These are phyloP conservation scores for Myxozyma kluyveri DNA, from an alignment of 805 yeast genomes.

Conservation along the genomic window DNA sequence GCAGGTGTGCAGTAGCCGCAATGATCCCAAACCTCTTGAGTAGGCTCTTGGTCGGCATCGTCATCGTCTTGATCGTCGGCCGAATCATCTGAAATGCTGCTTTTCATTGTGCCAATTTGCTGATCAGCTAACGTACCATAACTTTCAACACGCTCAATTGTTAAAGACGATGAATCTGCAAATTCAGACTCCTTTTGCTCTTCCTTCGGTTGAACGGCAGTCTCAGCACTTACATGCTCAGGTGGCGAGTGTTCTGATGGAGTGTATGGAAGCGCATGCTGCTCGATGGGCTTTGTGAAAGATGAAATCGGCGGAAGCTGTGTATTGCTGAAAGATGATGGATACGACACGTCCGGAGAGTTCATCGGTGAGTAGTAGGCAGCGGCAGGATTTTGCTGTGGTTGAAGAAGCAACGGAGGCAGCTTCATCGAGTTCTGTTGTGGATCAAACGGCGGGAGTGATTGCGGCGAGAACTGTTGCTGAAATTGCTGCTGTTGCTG, in stretches of 20 bases:
- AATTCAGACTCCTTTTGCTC: too few species aligned
- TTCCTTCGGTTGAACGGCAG: conserved; percentile 1
- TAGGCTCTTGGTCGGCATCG: too few species aligned
- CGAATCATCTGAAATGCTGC: too few species aligned
- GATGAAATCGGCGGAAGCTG: conserved; percentile 2
- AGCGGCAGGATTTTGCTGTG: background rate
- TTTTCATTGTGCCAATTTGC: too few species aligned
- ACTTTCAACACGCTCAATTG: too few species aligned
- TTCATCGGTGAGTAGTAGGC: conserved; percentile 15
- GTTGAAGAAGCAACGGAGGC: conserved; percentile 1
- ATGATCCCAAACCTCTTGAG: conserved; percentile 27
- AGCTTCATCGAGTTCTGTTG: conserved; percentile 1
- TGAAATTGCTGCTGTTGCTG: background rate
- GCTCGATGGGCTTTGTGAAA: conserved; percentile 8
- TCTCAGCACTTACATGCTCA: background rate
- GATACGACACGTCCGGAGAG: conserved; percentile 19
- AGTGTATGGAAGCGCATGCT: conserved; percentile 21
- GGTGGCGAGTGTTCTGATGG: conserved; percentile 14
- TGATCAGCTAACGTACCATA: too few species aligned
- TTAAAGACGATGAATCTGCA: too few species aligned
- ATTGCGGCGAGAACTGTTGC: background rate
- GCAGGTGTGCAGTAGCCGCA: conserved; percentile 27
- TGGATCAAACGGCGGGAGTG: conserved; percentile 2
- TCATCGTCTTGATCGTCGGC: too few species aligned
- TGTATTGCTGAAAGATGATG: conserved; percentile 3